phyloP scores from a whole-genome alignment of 2,329 filamentous ascomycete genomes.

The Plenodomus biglobosus region DNA sequence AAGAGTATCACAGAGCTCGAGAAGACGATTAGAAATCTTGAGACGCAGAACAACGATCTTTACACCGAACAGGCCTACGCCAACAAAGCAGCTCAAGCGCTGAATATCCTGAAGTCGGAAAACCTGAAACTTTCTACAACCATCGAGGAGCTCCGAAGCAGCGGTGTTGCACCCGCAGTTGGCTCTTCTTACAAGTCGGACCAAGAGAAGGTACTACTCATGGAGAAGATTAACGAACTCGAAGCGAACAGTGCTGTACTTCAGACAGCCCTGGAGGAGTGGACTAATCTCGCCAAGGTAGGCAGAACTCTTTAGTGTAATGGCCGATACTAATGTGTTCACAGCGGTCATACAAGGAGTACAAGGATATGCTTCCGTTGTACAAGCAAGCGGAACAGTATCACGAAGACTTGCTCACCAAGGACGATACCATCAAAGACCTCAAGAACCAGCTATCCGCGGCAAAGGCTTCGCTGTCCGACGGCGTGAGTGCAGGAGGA shows the following conservation, averaged over 20 bases:
- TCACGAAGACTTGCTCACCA: slow-evolving; percentile 14
- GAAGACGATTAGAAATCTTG: slow-evolving; percentile 13
- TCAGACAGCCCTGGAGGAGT: slow-evolving; percentile 16
- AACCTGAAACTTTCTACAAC: slow-evolving; percentile 9
- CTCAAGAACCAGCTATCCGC: slow-evolving; percentile 21
- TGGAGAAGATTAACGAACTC: slow-evolving; percentile 11
- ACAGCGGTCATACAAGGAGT: slow-evolving; percentile 31
- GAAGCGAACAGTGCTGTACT: slow-evolving; percentile 13
- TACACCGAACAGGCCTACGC: slow-evolving; percentile 8
- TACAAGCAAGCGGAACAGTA: slow-evolving; percentile 24
- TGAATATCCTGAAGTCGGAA: slow-evolving; percentile 2
- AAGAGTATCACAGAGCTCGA: slow-evolving; percentile 14
- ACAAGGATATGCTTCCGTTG: slow-evolving; percentile 23
- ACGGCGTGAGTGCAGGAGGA: slow-evolving; percentile 5
- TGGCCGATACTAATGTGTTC: slow-evolving; percentile 3
- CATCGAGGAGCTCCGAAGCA: slow-evolving; percentile 2
- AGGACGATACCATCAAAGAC: slow-evolving; percentile 17
- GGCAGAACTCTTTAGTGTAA: background rate
- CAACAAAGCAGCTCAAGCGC: slow-evolving; percentile 1
- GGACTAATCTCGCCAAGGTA: slow-evolving; percentile 29
- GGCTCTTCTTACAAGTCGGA: background rate
- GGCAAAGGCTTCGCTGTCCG: slow-evolving; percentile 14
- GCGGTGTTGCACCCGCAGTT: background rate
- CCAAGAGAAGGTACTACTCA: slow-evolving; percentile 1
- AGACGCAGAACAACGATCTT: slow-evolving; percentile 19